Evolutionary conservation across 148 eudicot species (phyloP), one percentile per base, ranked within the genome.

Genomic region (Chenopodium quinoa): DNA sequence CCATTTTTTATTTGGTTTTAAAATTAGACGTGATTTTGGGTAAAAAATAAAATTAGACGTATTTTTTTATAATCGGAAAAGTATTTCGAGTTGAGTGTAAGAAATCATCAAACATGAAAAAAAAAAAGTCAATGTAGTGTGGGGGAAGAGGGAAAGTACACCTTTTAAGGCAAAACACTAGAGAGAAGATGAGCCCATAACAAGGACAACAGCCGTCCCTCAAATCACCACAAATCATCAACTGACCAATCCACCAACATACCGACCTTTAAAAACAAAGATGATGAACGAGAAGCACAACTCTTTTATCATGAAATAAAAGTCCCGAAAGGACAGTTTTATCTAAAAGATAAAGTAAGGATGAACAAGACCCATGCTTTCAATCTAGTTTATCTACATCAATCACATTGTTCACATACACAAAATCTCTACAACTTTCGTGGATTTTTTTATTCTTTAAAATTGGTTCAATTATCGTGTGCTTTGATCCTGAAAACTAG

Each of bases 161-260:
- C 16, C 37, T 9, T 66, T 66, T 25, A 65, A n/a, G 25, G 12
- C 16, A 52, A 14, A 3, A 16, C 60, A 56, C 60, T 56, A 56
- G 17, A 16, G 60, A 56, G 60, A 56, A 7, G 9, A 23, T 66
- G 14, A 19, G 1, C 46, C 50, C 74, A 37, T 7, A 71, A 37
- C 7, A 71, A 31, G 23, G 74, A 71, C 74, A 71, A 71, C 46
- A 40, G 50, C 70, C 14, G 31, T 25, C 16, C 70, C 70, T 66
- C 71, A 66, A 66, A 27, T 27, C 71, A 66, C 37, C 37, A 29
- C 71, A 9, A 17, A 20, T 34, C 34, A 22, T 31, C 25, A 71
- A 71, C 10, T 71, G 50, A 71, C 74, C 23, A 71, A 71, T 23
- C 74, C 74, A 71, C 74, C 50, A 71, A 71, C 10, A 37, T 37